A percentile compares a stretch with the other conserved stretches of the same genome.
phyloP scores from a whole-genome alignment of 768 basidiomycete genomes.

The Tylopilus plumbeoviolaceoides region DNA sequence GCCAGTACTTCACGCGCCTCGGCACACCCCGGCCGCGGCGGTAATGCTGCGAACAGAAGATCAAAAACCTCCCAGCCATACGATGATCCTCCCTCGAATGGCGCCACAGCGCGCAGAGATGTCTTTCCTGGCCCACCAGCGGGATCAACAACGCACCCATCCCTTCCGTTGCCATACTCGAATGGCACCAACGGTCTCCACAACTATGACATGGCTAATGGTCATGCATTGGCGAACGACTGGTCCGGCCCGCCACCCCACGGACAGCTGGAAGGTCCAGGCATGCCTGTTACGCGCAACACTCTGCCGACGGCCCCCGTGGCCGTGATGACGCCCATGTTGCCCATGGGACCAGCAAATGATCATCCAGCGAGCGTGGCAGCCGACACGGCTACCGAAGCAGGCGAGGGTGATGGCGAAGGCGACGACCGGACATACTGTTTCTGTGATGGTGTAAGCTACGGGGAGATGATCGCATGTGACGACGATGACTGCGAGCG shows the following conservation, averaged over 20 bases:
- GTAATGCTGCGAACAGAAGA: constrained; percentile 40
- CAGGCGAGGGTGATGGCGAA: constrained; percentile 49
- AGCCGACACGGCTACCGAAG: constrained; percentile 41
- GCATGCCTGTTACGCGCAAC: constrained; percentile 65
- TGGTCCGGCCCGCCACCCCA: constrained; percentile 49
- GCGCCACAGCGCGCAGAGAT: constrained; percentile 38
- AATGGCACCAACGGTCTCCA: constrained; percentile 36
- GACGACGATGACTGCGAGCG: constrained; percentile 74
- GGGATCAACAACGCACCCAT: constrained; percentile 48
- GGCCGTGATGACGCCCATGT: constrained; percentile 20
- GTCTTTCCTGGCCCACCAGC: constrained; percentile 48
- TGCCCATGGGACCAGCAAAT: constrained; percentile 26
- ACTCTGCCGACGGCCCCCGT: constrained; percentile 27
- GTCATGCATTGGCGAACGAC: constrained; percentile 37
- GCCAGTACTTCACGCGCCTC: constrained; percentile 25
- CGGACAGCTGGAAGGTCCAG: constrained; percentile 68
- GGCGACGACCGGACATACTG: constrained; percentile 71
- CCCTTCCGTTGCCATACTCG: constrained; percentile 44
- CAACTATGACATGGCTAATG: constrained; percentile 38
- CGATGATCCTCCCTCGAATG: constrained; percentile 39
- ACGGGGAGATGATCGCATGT: constrained; percentile 94
- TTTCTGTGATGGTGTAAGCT: constrained; percentile 78
- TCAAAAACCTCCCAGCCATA: constrained; percentile 35
- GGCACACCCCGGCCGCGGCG: constrained; percentile 31
- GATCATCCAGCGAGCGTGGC: constrained; percentile 35